These are phyloP conservation scores for Hemisphaericaspora nanyangensis DNA, from an alignment of 805 yeast genomes.

Conservation along the genomic window DNA sequence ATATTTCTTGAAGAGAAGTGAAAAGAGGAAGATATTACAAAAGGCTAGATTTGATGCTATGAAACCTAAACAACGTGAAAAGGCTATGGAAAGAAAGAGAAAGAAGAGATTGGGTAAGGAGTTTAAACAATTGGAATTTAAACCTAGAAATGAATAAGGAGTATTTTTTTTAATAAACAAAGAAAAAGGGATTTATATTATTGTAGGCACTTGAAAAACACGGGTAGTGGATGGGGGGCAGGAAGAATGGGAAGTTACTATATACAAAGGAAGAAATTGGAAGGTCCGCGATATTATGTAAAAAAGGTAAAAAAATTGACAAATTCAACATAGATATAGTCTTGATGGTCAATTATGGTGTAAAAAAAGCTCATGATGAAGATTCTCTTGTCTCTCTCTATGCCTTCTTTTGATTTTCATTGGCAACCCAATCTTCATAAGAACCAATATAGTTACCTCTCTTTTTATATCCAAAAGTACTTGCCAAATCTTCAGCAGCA, in stretches of 20 bases:
- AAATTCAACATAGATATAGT: no score
- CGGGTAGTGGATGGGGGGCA: no score
- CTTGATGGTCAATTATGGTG: no score
- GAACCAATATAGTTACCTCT: constrained; percentile 88
- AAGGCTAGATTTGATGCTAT: constrained; percentile 73
- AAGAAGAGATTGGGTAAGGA: constrained; percentile 82
- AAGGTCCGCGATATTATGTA: no score
- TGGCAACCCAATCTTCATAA: constrained; percentile 73
- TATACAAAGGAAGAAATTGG: no score
- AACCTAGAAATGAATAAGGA: not conserved
- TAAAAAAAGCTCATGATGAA: no score
- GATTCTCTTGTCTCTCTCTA: no score
- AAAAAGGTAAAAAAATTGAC: no score
- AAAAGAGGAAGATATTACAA: constrained; percentile 68
- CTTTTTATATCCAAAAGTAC: constrained; percentile 79
- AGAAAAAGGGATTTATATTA: no score
- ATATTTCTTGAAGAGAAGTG: constrained; percentile 63
- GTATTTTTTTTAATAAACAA: no score
- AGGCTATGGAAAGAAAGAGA: constrained; percentile 82
- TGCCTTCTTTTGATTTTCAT: constrained; percentile 22
- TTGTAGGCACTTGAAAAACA: no score
- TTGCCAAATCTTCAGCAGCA: constrained; percentile 88
- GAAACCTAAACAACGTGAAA: constrained; percentile 70
- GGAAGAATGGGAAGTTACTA: no score
- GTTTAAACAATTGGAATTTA: constrained; percentile 50